Evolutionary conservation across 1,284 basidiomycete species (phyloP), one percentile per base, ranked within the genome.

Genomic region (Trichosporon coremiiforme): DNA sequence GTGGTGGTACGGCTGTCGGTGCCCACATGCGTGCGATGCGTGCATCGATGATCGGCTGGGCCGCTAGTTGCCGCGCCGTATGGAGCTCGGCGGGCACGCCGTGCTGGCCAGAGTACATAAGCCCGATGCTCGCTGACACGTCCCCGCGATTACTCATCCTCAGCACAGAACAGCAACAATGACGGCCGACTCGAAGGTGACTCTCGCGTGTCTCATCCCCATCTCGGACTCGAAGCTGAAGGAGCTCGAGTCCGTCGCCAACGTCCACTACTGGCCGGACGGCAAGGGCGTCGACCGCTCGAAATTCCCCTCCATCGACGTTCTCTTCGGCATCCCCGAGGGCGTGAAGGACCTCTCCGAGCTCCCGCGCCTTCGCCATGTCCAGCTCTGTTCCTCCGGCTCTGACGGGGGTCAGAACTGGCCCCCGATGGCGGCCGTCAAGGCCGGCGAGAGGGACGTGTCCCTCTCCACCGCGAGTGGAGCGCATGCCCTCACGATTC

Each of bases 401-500:
- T 75, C 73, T 7, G 80, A 81, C 66, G 72, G 68, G 20, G 66
- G 38, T 53, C 65, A 25, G 65, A 25, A 4, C 20, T 66, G 36
- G 57, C 66, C 64, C 3, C 68, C 66, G 22, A 31, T 60, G 57
- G 29, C 57, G 6, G 57, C 31, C 31, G 57, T 60, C 57, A 33
- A 60, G 57, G 31, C 5, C 15, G 57, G 57, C 13, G 22, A 33
- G 29, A 13, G 57, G 4, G 68, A 69, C 17, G 70, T 82, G 7
- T 77, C 75, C 6, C 70, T 82, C 20, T 68, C 71, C 12, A 80
- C 78, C 8, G 80, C 80, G 15, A 75, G 73, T 60, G 83, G 82
- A 4, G 79, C 78, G 8, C 82, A 84, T 71, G 81, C 80, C 1
- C 67, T 81, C 15, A 75, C 70, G 57, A 83, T 83, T 33, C 80